These are phyloP conservation scores for Schizonepeta tenuifolia DNA, from an alignment of 257 asterid genomes.

Conservation along the genomic window DNA sequence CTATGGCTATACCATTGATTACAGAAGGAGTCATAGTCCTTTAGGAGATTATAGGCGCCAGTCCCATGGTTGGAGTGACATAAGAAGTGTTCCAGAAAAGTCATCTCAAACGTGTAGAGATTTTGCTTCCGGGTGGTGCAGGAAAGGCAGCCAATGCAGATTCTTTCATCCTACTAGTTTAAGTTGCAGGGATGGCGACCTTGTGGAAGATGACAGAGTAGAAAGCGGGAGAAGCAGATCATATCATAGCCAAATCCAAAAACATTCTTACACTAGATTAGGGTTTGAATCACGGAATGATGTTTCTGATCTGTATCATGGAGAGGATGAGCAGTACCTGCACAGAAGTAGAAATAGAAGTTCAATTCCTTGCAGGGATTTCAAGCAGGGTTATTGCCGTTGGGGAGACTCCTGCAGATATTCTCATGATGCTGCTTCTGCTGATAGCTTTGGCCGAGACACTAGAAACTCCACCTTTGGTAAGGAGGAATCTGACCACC, in stretches of 20 bases:
- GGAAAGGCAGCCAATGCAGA: constrained; percentile 80
- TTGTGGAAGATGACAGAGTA: constrained; percentile 43
- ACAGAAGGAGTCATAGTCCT: constrained; percentile 67
- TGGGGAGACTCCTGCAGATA: constrained; percentile 78
- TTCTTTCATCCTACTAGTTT: constrained; percentile 58
- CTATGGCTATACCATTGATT: constrained; percentile 45
- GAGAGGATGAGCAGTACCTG: constrained; percentile 49
- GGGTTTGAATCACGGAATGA: constrained; percentile 49
- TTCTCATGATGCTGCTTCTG: constrained; percentile 56
- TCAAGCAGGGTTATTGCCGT: constrained; percentile 56
- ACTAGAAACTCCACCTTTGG: constrained; percentile 47
- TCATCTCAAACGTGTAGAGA: constrained; percentile 72
- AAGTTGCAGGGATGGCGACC: constrained; percentile 42
- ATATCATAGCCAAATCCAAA: constrained; percentile 44
- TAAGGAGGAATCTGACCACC: constrained; percentile 43
- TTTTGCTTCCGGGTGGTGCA: constrained; percentile 64
- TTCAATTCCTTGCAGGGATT: constrained; percentile 58
- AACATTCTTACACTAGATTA: constrained; percentile 47
- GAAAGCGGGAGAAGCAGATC: constrained; percentile 56
- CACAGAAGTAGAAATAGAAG: constrained; percentile 46
- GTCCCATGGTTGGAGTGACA: constrained; percentile 62
- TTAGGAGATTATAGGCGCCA: constrained; percentile 50
- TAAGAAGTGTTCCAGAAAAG: constrained; percentile 52
- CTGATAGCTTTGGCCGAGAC: constrained; percentile 47
- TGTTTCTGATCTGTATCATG: constrained; percentile 47